Percentiles rank a stretch among this genome's conserved stretches.
phyloP scores from a whole-genome alignment of 371 early-diverging fungal species.

The Umbelopsis sp. region DNA sequence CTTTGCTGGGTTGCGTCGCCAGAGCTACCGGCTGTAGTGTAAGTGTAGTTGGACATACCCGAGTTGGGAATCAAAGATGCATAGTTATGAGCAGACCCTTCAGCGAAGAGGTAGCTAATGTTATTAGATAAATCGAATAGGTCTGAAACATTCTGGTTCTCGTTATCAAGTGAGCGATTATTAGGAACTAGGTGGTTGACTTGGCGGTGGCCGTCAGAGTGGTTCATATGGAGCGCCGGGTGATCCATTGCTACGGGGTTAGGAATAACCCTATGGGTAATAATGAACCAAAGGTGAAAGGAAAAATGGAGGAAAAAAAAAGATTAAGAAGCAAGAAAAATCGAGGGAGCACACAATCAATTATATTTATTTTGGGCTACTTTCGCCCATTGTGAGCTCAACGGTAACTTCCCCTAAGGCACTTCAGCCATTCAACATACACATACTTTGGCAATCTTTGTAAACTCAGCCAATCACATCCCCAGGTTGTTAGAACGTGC shows the following conservation, averaged over 20 bases:
- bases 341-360: neutral
- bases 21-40: neutral
- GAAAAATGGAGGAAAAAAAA: neutral
- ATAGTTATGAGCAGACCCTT: conserved; percentile 4
- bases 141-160: conserved; percentile 5
- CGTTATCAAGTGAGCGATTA: conserved; percentile 4
- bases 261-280: neutral
- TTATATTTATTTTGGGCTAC: conserved; percentile 5
- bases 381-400: conserved; percentile 3
- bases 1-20: neutral
- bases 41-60: neutral
- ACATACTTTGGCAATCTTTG: neutral
- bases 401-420: conserved; percentile 18
- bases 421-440: neutral
- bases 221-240: conserved; percentile 14
- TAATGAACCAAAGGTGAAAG: neutral
- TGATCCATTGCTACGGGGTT: neutral
- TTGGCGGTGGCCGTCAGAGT: conserved; percentile 8
- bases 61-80: neutral
- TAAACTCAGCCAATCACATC: neutral
- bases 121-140: conserved; percentile 8
- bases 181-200: neutral
- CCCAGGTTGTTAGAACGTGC: neutral
- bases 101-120: conserved; percentile 4
- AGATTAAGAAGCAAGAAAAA: neutral